A percentile compares a stretch with the other conserved stretches of the same genome.
These are phyloP conservation scores for Melaleuca quinquenervia DNA, from an alignment of 345 rosid species.

Conservation along the genomic window DNA sequence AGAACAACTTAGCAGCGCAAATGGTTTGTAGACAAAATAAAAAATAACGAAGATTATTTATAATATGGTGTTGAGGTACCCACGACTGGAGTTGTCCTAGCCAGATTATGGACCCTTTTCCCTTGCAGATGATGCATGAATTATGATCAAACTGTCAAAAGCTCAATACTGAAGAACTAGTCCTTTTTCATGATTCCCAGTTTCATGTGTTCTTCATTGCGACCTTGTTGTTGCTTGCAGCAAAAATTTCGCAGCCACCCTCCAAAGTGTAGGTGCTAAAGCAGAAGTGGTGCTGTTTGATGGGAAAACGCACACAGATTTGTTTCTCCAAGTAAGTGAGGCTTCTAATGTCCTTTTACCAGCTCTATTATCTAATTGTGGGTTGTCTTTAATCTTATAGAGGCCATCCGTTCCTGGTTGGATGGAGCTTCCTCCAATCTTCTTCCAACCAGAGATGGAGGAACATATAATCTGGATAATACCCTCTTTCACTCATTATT, in stretches of 20 bases:
- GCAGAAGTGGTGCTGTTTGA: slow-evolving; percentile 48
- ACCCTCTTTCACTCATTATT: background rate
- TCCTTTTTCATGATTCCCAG: background rate
- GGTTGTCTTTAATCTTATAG: background rate
- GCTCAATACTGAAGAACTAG: background rate
- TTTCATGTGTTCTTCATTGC: background rate
- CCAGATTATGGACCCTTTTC: background rate
- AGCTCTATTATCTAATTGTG: background rate
- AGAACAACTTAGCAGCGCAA: background rate
- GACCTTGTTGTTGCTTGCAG: slow-evolving; percentile 29
- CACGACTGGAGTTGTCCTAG: background rate
- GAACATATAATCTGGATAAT: background rate
- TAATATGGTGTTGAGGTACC: background rate
- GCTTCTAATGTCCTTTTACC: background rate
- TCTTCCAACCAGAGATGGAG: background rate
- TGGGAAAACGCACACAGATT: slow-evolving; percentile 88
- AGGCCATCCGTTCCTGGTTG: background rate
- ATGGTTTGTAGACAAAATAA: background rate
- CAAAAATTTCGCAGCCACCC: slow-evolving; percentile 46
- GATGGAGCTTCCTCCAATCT: background rate
- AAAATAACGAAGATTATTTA: background rate
- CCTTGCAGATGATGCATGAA: background rate
- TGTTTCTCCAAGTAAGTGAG: slow-evolving; percentile 76
- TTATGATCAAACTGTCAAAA: background rate
- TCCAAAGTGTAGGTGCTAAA: slow-evolving; percentile 45